Evolutionary conservation across 116 monocot genomes (phyloP).

Genomic region (Phalaenopsis hybrid): DNA sequence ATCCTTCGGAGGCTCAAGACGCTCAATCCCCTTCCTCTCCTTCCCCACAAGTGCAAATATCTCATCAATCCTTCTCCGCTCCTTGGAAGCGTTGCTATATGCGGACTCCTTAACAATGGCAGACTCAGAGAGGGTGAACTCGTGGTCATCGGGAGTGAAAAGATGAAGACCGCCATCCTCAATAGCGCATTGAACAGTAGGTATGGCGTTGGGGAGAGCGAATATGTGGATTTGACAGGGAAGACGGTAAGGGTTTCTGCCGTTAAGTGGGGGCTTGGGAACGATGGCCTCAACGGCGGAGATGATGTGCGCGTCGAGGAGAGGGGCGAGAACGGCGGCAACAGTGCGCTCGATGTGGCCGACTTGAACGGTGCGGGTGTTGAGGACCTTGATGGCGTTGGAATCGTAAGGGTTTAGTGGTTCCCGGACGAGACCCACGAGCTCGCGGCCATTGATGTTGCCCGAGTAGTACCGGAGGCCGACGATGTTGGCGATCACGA

Average conservation of each 20-base stretch:
- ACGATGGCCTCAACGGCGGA: constrained; percentile 63
- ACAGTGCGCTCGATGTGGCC: constrained; percentile 72
- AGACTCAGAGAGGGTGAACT: constrained; percentile 64
- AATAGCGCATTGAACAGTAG: constrained; percentile 33
- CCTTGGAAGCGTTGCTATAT: background rate
- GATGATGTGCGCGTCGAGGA: constrained; percentile 54
- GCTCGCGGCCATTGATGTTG: constrained; percentile 63
- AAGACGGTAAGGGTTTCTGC: constrained; percentile 39
- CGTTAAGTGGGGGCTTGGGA: constrained; percentile 61
- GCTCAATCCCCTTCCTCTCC: constrained; percentile 6
- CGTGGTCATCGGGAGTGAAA: constrained; percentile 29
- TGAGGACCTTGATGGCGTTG: constrained; percentile 87
- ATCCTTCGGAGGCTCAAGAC: constrained; percentile 42
- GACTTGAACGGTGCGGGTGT: constrained; percentile 62
- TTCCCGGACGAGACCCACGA: constrained; percentile 72
- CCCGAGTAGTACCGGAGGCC: constrained; percentile 83
- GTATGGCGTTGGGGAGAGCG: constrained; percentile 35
- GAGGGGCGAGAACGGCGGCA: constrained; percentile 65
- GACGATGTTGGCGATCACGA: constrained; percentile 82
- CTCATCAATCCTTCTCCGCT: constrained; percentile 43
- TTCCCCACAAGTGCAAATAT: constrained; percentile 53
- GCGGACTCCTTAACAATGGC: constrained; percentile 33
- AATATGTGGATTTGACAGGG: constrained; percentile 90
- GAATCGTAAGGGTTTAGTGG: constrained; percentile 73
- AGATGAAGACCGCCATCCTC: constrained; percentile 36